Percentiles rank a stretch among this genome's conserved stretches.
phyloP scores from a whole-genome alignment of 148 eudicot genomes.

The Spergularia bocconei region DNA sequence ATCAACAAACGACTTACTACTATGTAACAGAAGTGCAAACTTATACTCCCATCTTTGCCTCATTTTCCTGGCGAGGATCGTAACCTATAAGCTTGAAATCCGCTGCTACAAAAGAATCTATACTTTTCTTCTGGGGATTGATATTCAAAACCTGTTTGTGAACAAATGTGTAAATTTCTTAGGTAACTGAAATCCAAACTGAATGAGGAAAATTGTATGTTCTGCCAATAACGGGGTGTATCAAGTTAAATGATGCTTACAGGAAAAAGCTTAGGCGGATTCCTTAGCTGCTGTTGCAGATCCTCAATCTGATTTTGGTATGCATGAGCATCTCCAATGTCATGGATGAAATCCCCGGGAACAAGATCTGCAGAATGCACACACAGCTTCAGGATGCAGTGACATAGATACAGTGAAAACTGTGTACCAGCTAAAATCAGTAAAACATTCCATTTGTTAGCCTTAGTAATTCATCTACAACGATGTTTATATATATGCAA shows the following conservation, averaged over 20 bases:
- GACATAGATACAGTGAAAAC: neutral
- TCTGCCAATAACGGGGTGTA: neutral
- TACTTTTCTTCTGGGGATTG: conserved; percentile 67
- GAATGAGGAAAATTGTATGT: neutral
- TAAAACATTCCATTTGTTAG: neutral
- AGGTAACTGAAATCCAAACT: neutral
- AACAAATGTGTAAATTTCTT: neutral
- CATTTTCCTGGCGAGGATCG: conserved; percentile 74
- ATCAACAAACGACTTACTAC: neutral
- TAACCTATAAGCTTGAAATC: conserved; percentile 71
- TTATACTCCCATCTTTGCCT: conserved; percentile 83
- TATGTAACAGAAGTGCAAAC: neutral
- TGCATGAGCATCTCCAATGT: conserved; percentile 86
- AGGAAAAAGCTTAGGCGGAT: conserved; percentile 81
- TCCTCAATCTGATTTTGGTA: conserved; percentile 68
- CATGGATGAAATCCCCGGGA: conserved; percentile 86
- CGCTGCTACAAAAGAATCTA: conserved; percentile 66
- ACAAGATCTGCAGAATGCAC: conserved; percentile 49
- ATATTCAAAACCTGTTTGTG: conserved; percentile 61
- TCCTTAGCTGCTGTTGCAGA: conserved; percentile 71
- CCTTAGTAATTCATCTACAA: neutral
- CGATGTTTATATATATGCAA: neutral
- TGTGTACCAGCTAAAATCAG: conserved; percentile 4
- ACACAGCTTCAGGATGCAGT: neutral
- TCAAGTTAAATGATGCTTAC: conserved; percentile 39